phyloP scores from a whole-genome alignment of 345 rosid species.

The Lepidium africanum region DNA sequence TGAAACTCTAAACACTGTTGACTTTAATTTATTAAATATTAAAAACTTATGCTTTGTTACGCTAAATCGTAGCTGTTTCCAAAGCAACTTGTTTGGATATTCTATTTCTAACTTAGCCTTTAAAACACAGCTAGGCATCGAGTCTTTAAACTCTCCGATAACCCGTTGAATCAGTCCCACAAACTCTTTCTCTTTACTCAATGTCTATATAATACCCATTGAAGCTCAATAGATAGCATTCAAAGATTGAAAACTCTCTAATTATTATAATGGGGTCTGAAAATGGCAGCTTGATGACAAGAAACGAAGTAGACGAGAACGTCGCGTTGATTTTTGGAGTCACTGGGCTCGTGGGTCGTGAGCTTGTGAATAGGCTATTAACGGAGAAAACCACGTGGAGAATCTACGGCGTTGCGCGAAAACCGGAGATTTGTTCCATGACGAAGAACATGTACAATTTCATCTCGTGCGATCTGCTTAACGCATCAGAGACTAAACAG shows the following conservation, averaged over 20 bases:
- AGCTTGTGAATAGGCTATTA: slow-evolving; percentile 45
- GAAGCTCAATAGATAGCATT: background rate
- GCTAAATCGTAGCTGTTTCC: slow-evolving; percentile 24
- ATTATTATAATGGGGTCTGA: slow-evolving; percentile 29
- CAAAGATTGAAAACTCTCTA: slow-evolving; percentile 4
- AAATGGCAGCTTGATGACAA: slow-evolving; percentile 15
- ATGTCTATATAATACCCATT: background rate
- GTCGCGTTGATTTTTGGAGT: slow-evolving; percentile 79
- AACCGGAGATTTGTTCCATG: slow-evolving; percentile 36
- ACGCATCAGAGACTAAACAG: slow-evolving; percentile 43
- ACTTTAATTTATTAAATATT: background rate
- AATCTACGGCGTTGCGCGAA: slow-evolving; percentile 75
- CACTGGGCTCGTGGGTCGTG: slow-evolving; percentile 84
- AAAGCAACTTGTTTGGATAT: slow-evolving; percentile 17
- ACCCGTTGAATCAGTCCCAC: slow-evolving; percentile 16
- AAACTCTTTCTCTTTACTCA: background rate
- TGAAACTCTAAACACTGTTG: slow-evolving; percentile 21
- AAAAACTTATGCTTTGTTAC: slow-evolving; percentile 4
- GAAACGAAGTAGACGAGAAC: slow-evolving; percentile 18
- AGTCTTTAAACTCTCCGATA: slow-evolving; percentile 21
- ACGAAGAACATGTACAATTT: slow-evolving; percentile 39
- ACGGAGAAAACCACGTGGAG: slow-evolving; percentile 52
- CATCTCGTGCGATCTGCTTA: slow-evolving; percentile 69
- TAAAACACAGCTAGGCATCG: slow-evolving; percentile 26
- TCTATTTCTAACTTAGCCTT: slow-evolving; percentile 17